These are phyloP conservation scores for Scenedesmus sp. DNA, from an alignment of 163 green algal genomes.

Conservation along the genomic window DNA sequence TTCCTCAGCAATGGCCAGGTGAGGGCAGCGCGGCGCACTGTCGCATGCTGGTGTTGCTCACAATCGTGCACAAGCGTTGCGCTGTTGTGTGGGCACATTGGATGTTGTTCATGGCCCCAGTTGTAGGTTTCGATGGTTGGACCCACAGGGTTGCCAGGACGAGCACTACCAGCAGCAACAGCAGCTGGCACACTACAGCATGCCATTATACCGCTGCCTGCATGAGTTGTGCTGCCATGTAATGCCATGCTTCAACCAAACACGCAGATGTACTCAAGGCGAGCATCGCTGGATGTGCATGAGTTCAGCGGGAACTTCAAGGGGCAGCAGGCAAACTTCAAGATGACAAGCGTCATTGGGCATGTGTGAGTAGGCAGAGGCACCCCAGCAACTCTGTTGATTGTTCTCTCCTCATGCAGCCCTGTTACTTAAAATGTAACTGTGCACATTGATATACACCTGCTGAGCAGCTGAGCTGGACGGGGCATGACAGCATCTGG, in stretches of 20 bases:
- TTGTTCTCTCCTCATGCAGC: no score
- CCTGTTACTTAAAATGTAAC: no score
- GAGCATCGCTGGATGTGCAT: slow-evolving; percentile 84
- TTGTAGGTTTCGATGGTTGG: not conserved
- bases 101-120: not conserved
- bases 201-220: not conserved
- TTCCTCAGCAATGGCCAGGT: slow-evolving; percentile 78
- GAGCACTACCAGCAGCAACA: not conserved
- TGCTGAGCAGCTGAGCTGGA: not conserved
- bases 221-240: not conserved
- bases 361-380: slow-evolving; percentile 74
- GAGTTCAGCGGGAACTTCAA: slow-evolving; percentile 82
- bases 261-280: slow-evolving; percentile 25
- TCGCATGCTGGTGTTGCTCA: not conserved
- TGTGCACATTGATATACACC: not conserved
- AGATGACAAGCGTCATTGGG: slow-evolving; percentile 89
- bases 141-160: not conserved
- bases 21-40: not conserved
- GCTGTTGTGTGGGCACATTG: no score
- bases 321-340: slow-evolving; percentile 75
- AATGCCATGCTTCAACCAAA: not conserved
- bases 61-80: no score
- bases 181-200: not conserved
- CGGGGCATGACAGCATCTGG: no score
- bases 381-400: not conserved